These are phyloP conservation scores for Pseudogymnoascus sp. DNA, from an alignment of 2,329 filamentous ascomycete genomes.

Conservation along the genomic window DNA sequence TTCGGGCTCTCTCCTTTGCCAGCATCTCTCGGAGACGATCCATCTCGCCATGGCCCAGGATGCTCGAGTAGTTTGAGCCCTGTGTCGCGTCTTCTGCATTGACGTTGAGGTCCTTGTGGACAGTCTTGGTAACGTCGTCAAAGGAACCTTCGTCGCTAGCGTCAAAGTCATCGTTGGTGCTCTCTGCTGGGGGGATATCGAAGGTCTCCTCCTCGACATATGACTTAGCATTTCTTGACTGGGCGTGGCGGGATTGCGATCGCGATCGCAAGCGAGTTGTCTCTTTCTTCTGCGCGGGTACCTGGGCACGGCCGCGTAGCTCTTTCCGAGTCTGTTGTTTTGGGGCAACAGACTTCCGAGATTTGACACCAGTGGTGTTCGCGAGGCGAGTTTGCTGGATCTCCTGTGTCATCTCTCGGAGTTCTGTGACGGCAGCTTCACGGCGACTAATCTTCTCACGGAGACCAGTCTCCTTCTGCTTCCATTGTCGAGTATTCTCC, in stretches of 20 bases:
- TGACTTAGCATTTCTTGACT: conserved; percentile 28
- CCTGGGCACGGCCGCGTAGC: conserved; percentile 13
- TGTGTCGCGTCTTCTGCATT: conserved; percentile 7
- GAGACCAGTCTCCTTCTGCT: conserved; percentile 34
- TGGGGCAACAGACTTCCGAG: background rate
- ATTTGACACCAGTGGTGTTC: background rate
- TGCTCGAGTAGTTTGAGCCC: conserved; percentile 11
- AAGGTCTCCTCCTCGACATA: conserved; percentile 36
- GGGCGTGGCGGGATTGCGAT: conserved; percentile 13
- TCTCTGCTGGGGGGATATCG: conserved; percentile 28
- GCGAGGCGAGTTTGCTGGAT: conserved; percentile 9
- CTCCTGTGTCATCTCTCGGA: conserved; percentile 15
- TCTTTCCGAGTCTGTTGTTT: background rate
- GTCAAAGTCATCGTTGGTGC: background rate
- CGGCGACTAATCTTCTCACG: conserved; percentile 30
- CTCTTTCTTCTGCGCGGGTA: conserved; percentile 12
- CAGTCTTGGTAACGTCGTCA: conserved; percentile 11
- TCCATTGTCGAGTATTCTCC: conserved; percentile 29
- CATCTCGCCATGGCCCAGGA: conserved; percentile 12
- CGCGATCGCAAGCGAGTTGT: conserved; percentile 6
- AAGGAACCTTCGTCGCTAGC: conserved; percentile 5
- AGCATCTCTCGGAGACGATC: conserved; percentile 12
- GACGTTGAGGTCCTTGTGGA: conserved; percentile 11
- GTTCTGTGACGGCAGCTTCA: conserved; percentile 12
- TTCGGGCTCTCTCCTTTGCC: conserved; percentile 7